phyloP scores from a whole-genome alignment of 345 rosid species.

The Lenwebbia sp. region DNA sequence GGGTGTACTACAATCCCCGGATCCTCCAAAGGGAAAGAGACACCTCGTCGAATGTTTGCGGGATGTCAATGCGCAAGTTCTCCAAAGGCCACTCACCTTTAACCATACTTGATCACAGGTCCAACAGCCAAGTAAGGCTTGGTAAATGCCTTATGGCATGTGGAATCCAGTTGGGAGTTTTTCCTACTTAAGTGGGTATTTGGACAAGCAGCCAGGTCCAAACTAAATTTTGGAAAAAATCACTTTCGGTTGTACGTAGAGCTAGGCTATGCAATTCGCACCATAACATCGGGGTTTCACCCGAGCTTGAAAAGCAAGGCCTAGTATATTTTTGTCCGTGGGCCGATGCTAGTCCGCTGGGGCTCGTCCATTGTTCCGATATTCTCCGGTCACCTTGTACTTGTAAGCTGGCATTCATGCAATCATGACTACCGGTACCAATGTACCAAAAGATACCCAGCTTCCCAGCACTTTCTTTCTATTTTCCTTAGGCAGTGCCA shows the following conservation, averaged over 20 bases:
- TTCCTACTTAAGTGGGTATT: background rate
- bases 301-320: background rate
- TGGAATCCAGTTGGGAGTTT: background rate
- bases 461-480: background rate
- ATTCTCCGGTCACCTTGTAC: background rate
- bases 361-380: background rate
- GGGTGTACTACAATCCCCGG: background rate
- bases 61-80: background rate
- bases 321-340: background rate
- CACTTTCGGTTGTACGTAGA: background rate
- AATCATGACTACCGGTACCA: background rate
- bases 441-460: background rate
- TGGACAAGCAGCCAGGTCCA: background rate
- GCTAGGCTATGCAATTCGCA: background rate
- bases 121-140: background rate
- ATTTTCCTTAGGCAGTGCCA: background rate
- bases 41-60: background rate
- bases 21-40: background rate
- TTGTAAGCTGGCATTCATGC: background rate
- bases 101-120: background rate
- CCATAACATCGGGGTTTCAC: background rate
- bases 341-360: background rate
- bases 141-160: background rate
- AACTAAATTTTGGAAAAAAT: background rate
- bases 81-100: background rate